Percentiles rank a stretch among this genome's conserved stretches.
Evolutionary conservation across 331 rosid genomes (phyloP).

Genomic region (Quercus lobata): DNA sequence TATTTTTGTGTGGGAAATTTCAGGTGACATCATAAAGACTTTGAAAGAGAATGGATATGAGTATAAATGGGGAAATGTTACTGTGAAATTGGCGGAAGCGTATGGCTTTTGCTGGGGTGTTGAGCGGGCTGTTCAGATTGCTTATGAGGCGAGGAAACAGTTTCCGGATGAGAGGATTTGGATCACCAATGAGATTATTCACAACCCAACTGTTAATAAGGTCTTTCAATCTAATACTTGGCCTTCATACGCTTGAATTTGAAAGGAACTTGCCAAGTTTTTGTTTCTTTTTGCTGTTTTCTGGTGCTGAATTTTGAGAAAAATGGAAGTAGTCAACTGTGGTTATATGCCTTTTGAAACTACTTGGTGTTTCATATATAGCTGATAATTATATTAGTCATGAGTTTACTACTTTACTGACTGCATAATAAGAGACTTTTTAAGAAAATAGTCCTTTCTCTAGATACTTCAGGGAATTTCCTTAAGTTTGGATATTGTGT

Average conservation of each 20-base stretch:
- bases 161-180: slow-evolving; percentile 79
- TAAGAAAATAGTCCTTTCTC: not conserved
- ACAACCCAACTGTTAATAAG: slow-evolving; percentile 94
- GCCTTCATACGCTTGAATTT: not conserved
- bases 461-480: not conserved
- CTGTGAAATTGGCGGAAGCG: slow-evolving; percentile 86
- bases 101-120: slow-evolving; percentile 99
- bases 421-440: not conserved
- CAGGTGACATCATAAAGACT: slow-evolving; percentile 89
- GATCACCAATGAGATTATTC: slow-evolving; percentile 95
- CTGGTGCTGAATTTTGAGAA: not conserved
- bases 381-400: not conserved
- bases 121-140: slow-evolving; percentile 96
- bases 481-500: not conserved
- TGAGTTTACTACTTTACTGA: not conserved
- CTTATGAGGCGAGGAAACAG: slow-evolving; percentile 96
- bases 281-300: not conserved
- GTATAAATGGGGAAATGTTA: slow-evolving; percentile 89
- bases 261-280: not conserved
- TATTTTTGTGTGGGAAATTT: slow-evolving; percentile 21
- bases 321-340: not conserved
- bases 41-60: slow-evolving; percentile 72
- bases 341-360: not conserved
- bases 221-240: slow-evolving; percentile 15
- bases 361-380: not conserved